Conservation (phyloP, 108 stramenopile genomes). For the Skeletonema menzelii region DNA sequence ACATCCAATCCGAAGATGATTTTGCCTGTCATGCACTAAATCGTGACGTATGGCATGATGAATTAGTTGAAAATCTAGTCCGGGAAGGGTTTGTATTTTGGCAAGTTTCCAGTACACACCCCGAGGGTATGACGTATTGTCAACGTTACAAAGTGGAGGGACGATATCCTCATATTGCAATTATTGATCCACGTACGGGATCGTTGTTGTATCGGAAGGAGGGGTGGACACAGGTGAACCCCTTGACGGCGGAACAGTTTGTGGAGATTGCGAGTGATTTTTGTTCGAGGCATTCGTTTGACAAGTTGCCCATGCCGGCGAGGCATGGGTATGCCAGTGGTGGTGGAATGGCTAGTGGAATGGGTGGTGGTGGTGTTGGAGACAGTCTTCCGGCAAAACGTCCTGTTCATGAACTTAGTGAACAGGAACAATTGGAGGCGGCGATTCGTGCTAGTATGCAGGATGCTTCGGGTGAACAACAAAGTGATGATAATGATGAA, state of each 20-base stretch:
- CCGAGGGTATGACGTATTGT: slow-evolving; percentile 76
- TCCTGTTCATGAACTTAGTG: slow-evolving; percentile 63
- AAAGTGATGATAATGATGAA: slow-evolving; percentile 14
- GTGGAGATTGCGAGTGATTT: slow-evolving; percentile 88
- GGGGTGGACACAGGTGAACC: slow-evolving; percentile 88
- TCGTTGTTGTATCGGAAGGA: slow-evolving; percentile 84
- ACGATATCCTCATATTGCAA: slow-evolving; percentile 82
- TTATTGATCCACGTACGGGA: slow-evolving; percentile 93
- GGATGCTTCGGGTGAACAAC: slow-evolving; percentile 13
- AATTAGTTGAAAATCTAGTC: slow-evolving; percentile 92
- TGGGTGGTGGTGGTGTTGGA: background rate
- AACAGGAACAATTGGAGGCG: slow-evolving; percentile 86
- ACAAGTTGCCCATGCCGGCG: slow-evolving; percentile 66
- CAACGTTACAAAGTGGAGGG: slow-evolving; percentile 82
- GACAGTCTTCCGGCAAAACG: slow-evolving; percentile 17
- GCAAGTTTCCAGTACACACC: slow-evolving; percentile 71
- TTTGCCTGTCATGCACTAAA: slow-evolving; percentile 94
- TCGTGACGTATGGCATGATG: slow-evolving; percentile 95
- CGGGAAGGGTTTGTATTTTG: slow-evolving; percentile 94
- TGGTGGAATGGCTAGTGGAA: background rate
- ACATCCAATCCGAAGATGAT: slow-evolving; percentile 85
- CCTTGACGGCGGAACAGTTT: slow-evolving; percentile 76
- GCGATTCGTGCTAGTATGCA: slow-evolving; percentile 84
- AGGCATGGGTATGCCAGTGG: slow-evolving; percentile 26
- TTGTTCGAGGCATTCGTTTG: slow-evolving; percentile 87